phyloP scores from a whole-genome alignment of 169 alveolate genomes.

The Babesia caballi region DNA sequence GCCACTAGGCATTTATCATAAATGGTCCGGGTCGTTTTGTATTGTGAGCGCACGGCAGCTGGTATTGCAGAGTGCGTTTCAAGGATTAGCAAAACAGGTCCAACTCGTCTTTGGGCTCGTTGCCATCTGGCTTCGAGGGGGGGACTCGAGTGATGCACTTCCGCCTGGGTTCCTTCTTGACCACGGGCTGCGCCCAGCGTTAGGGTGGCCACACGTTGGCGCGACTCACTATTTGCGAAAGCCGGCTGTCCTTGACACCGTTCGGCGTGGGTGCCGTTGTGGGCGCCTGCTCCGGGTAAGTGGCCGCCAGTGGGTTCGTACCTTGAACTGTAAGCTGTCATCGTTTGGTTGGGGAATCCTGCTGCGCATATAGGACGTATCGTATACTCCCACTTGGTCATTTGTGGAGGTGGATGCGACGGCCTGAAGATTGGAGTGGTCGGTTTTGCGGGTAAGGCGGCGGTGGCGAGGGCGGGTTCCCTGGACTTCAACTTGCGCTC shows the following conservation, averaged over 20 bases:
- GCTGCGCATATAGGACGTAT: not conserved
- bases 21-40: too few species aligned
- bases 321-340: slow-evolving; percentile 15
- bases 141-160: slow-evolving; percentile 14
- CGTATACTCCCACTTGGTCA: not conserved
- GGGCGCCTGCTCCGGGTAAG: not conserved
- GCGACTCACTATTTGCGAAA: not conserved
- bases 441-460: not conserved
- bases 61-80: too few species aligned
- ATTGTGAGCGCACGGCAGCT: too few species aligned
- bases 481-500: not conserved
- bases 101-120: slow-evolving; percentile 13
- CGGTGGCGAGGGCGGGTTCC: not conserved
- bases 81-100: slow-evolving; percentile 15
- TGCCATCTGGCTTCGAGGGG: not conserved
- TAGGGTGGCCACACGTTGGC: too few species aligned
- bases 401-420: not conserved
- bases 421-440: not conserved
- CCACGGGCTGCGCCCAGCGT: not conserved
- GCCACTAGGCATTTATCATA: too few species aligned
- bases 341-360: slow-evolving; percentile 1
- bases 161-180: slow-evolving; percentile 21
- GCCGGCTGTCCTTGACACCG: not conserved
- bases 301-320: not conserved
- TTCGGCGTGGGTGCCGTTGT: not conserved